These are phyloP conservation scores for Aciculosporium take DNA, from an alignment of 2,329 filamentous ascomycete species.

Conservation along the genomic window DNA sequence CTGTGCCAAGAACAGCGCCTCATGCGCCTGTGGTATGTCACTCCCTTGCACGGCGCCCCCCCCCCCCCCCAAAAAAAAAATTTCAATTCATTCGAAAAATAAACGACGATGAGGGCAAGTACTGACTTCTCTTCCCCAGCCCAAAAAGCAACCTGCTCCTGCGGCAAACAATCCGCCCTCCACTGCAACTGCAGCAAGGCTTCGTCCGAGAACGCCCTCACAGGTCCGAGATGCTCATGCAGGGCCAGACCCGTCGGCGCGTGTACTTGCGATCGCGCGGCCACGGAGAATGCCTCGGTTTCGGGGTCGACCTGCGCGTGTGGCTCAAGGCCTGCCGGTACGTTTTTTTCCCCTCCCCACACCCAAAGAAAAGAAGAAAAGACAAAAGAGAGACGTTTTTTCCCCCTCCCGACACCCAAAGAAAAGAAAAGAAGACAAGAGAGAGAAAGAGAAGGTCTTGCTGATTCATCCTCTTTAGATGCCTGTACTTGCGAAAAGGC, in stretches of 20 bases:
- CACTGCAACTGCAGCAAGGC: conserved; percentile 77
- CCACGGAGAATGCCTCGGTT: conserved; percentile 51
- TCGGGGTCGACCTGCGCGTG: conserved; percentile 57
- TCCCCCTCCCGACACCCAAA: neutral
- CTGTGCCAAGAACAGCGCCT: conserved; percentile 38
- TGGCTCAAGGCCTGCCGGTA: conserved; percentile 58
- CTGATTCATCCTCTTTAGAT: conserved; percentile 24
- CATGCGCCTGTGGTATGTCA: conserved; percentile 45
- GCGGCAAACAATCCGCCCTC: conserved; percentile 74
- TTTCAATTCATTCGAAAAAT: neutral
- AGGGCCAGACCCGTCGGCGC: conserved; percentile 63
- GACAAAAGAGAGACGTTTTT: too few species aligned
- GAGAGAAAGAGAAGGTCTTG: conserved; percentile 7
- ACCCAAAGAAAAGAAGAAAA: neutral
- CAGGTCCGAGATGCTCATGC: conserved; percentile 70
- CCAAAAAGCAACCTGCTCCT: conserved; percentile 64
- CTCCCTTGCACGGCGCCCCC: too few species aligned
- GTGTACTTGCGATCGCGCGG: conserved; percentile 67
- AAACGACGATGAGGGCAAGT: too few species aligned
- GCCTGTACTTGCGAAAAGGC: conserved; percentile 77
- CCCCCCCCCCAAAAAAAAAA: too few species aligned
- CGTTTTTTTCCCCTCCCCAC: conserved; percentile 19
- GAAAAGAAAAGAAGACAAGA: too few species aligned
- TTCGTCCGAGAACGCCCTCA: conserved; percentile 55
- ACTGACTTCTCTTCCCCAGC: conserved; percentile 28